Percentiles rank a stretch among this genome's conserved stretches.
These are phyloP conservation scores for Grigorovia jiainica DNA, from an alignment of 805 yeast species.

Conservation along the genomic window DNA sequence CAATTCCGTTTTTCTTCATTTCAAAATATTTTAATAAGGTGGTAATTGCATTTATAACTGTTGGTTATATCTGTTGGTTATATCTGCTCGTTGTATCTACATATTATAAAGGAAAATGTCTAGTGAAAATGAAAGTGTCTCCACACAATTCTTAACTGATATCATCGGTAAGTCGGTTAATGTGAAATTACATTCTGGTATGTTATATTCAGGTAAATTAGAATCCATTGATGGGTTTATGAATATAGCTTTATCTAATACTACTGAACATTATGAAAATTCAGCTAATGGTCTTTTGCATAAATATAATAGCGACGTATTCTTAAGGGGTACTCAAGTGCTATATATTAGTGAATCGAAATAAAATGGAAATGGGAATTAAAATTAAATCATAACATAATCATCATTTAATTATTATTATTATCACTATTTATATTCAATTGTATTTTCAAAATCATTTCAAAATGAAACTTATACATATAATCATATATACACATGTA, in stretches of 20 bases:
- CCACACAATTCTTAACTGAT: constrained; percentile 70
- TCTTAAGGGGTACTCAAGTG: constrained; percentile 30
- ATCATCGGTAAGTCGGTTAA: constrained; percentile 73
- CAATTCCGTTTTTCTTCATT: no score
- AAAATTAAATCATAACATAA: no score
- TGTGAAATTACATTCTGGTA: constrained; percentile 80
- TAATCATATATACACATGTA: no score
- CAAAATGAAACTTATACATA: no score
- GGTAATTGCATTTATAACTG: no score
- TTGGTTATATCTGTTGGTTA: no score
- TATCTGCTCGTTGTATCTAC: no score
- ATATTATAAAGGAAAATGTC: neutral
- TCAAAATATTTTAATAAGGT: no score
- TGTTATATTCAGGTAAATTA: constrained; percentile 65
- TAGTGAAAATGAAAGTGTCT: constrained; percentile 30
- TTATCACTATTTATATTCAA: no score
- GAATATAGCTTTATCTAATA: constrained; percentile 81
- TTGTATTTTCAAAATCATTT: neutral
- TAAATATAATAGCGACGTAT: constrained; percentile 26
- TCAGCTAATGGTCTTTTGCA: constrained; percentile 24
- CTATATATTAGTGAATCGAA: constrained; percentile 29
- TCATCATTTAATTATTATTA: no score
- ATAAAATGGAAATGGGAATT: neutral
- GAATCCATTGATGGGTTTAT: constrained; percentile 94
- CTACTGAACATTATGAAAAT: constrained; percentile 46